Conservation (phyloP, 495 filamentous ascomycete species). For the Letharia lupina region DNA sequence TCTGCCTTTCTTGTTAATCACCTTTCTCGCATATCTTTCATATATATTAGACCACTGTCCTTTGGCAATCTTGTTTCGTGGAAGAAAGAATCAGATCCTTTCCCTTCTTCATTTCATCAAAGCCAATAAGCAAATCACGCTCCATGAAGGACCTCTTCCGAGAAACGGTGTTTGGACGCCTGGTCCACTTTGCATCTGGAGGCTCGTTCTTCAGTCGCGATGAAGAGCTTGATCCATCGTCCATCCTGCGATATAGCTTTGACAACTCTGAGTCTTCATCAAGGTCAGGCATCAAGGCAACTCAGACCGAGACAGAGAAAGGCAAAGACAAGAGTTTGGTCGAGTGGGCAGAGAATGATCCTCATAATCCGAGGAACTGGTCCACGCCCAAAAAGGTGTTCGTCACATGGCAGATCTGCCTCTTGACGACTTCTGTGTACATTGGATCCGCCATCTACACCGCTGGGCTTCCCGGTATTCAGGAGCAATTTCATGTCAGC, state of each 20-base stretch:
- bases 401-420: constrained; percentile 37
- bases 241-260: neutral
- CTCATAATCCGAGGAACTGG: constrained; percentile 38
- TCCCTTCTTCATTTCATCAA: neutral
- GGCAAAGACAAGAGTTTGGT: neutral
- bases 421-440: constrained; percentile 27
- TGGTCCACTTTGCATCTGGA: constrained; percentile 1
- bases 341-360: neutral
- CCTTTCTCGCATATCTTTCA: too few relatives aligned
- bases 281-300: neutral
- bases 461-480: constrained; percentile 19
- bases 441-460: constrained; percentile 32
- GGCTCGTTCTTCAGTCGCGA: neutral
- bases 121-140: neutral
- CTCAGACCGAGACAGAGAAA: neutral
- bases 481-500: constrained; percentile 28
- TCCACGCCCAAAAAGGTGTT: constrained; percentile 35
- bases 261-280: neutral
- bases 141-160: constrained; percentile 8
- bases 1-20: too few relatives aligned
- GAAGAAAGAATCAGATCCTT: too few relatives aligned
- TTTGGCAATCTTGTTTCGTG: too few relatives aligned
- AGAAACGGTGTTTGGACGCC: constrained; percentile 11
- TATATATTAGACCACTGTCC: too few relatives aligned
- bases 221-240: neutral